A percentile compares a stretch with the other conserved stretches of the same genome.
Evolutionary conservation across 176 grass and related monocot species (phyloP).

Genomic region (Triticum monococcum): DNA sequence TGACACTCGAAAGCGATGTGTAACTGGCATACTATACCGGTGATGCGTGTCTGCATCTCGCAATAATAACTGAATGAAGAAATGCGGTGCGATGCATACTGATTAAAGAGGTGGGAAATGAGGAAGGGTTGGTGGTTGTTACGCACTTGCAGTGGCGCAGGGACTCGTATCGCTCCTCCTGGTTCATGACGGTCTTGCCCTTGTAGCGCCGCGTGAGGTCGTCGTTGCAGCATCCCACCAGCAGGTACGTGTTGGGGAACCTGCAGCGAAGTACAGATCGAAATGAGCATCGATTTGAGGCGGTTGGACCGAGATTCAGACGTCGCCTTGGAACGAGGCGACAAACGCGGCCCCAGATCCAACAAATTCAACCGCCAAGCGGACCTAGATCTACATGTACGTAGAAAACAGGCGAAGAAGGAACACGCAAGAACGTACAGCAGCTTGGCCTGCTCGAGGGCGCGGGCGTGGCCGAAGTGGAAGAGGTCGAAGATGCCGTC

Average conservation of each 20-base stretch:
- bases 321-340: background rate
- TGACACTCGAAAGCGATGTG: background rate
- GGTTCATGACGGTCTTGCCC: constrained; percentile 96
- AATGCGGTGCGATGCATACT: too few species aligned
- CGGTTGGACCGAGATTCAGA: background rate
- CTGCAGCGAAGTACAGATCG: constrained; percentile 16
- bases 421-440: constrained; percentile 29
- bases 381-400: background rate
- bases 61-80: background rate
- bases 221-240: constrained; percentile 92
- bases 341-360: background rate
- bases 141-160: constrained; percentile 95
- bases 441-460: constrained; percentile 95
- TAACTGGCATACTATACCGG: background rate
- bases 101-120: background rate
- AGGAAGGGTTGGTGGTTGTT: background rate
- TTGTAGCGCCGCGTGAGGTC: constrained; percentile 80
- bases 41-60: background rate
- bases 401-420: background rate
- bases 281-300: background rate
- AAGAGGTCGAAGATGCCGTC: constrained; percentile 99
- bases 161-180: constrained; percentile 89
- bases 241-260: constrained; percentile 92
- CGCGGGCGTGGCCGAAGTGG: constrained; percentile 96
- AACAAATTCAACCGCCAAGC: background rate